Evolutionary conservation across 2,329 filamentous ascomycete species (phyloP).

Genomic region (Claviceps sorghi): DNA sequence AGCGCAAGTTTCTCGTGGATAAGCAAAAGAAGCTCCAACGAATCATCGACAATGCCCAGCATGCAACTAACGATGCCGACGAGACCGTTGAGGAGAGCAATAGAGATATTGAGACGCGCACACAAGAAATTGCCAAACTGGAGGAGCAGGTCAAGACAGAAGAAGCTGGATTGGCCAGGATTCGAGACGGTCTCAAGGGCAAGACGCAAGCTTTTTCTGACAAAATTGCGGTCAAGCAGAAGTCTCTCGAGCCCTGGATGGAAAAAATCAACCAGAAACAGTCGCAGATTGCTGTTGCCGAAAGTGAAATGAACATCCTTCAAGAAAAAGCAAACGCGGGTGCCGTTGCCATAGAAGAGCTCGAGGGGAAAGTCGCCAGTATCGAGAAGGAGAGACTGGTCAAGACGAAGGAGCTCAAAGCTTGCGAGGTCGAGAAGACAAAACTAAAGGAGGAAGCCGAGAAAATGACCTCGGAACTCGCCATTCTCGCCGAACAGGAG

Average conservation of each 20-base stretch:
- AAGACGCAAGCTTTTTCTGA: conserved; percentile 94
- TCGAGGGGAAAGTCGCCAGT: conserved; percentile 59
- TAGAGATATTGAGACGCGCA: conserved; percentile 63
- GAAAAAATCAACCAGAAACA: conserved; percentile 95
- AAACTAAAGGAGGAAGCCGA: conserved; percentile 60
- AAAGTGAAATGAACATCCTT: conserved; percentile 86
- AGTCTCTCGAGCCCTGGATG: conserved; percentile 88
- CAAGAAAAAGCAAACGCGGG: conserved; percentile 80
- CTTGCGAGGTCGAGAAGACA: conserved; percentile 57
- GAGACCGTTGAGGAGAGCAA: conserved; percentile 64
- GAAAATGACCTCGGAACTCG: conserved; percentile 57
- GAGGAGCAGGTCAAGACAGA: conserved; percentile 65
- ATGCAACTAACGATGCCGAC: conserved; percentile 57
- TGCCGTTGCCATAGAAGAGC: conserved; percentile 68
- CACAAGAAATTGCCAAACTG: conserved; percentile 58
- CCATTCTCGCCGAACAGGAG: conserved; percentile 60
- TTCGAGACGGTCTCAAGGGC: conserved; percentile 78
- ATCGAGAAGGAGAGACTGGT: conserved; percentile 57
- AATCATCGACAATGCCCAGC: conserved; percentile 61
- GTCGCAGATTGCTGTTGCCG: conserved; percentile 82
- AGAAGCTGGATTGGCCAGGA: conserved; percentile 67
- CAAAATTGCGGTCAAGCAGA: conserved; percentile 82
- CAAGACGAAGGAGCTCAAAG: conserved; percentile 62
- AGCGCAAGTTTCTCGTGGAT: conserved; percentile 78
- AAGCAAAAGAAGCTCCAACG: conserved; percentile 96